Base-by-base conservation (phyloP, 441 rosid genomes). In the Corymbia citriodora region DNA sequence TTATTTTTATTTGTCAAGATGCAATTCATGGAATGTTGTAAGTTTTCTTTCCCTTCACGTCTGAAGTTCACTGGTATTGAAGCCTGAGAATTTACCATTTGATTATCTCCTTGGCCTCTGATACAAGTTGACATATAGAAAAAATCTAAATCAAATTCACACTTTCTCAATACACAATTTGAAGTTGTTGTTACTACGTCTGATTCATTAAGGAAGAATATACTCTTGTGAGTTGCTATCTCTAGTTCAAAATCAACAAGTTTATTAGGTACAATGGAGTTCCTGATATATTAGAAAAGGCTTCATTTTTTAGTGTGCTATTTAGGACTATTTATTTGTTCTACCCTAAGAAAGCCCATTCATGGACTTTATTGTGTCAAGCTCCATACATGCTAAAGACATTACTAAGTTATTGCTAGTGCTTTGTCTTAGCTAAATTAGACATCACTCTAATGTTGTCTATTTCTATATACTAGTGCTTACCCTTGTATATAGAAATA, bases 191-290 rank as follows among this genome's bases (percentile, higher is more conserved):
- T 98, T 92, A 93, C 98, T 90, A 93, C 96, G 49, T 94, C 98
- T 3, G 92, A 94, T 92, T 98, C 99, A 74, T 97, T 96, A 74
- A 98, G 99, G 92, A 98, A 98, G 91, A 97, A 97, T 89, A 53
- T 95, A 52, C 89, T 97, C 53, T 97, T 97, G 4, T 97, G 99
- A 88, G 96, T 96, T 6, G 97, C 98, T 90, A 96, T 52, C 13
- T 52, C 15, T 52, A 52, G 3, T 89, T 93, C 93, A 89, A 93
- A 93, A 54, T 91, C 97, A 81, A 54, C 59, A 89, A 94, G 92
- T 96, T 98, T 93, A 92, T 95, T 92, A 96, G 99, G 99, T 97
- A 90, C 74, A 49, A 87, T 55, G 18, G 83, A 14, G n/a, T 89
- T 36, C 48, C 63, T 33, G 54, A 48, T 19, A 6, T 36, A 21